A percentile compares a stretch with the other conserved stretches of the same genome.
Conservation (phyloP, 2,329 filamentous ascomycete species). For the Sarocladiaceae sp. region DNA sequence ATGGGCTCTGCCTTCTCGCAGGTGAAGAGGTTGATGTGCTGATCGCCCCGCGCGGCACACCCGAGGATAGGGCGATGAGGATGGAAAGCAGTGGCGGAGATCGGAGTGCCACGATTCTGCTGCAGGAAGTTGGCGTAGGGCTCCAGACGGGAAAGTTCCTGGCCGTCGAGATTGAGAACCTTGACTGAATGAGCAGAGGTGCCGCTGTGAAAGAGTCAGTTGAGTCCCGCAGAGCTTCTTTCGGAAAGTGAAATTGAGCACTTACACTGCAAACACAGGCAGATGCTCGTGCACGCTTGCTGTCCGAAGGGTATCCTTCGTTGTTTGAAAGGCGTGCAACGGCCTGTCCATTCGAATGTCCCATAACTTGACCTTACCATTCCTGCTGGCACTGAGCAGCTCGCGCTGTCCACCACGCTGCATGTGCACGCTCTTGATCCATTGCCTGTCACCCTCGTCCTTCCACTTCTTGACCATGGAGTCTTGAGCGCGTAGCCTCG, state of each 20-base stretch:
- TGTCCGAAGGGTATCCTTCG: constrained; percentile 73
- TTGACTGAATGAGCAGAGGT: constrained; percentile 85
- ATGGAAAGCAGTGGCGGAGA: constrained; percentile 89
- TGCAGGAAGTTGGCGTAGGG: constrained; percentile 87
- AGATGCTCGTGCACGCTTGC: constrained; percentile 94
- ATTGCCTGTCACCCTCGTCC: constrained; percentile 77
- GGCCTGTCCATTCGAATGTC: constrained; percentile 85
- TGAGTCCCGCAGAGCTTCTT: neutral
- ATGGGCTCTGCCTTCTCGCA: constrained; percentile 49
- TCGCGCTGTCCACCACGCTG: constrained; percentile 92
- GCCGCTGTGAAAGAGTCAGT: constrained; percentile 52
- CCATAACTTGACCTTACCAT: constrained; percentile 94
- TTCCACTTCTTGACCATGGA: constrained; percentile 97
- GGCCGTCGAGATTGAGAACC: constrained; percentile 84
- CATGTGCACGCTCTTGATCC: constrained; percentile 95
- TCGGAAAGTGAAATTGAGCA: constrained; percentile 20
- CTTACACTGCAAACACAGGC: constrained; percentile 90
- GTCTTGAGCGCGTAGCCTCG: constrained; percentile 75
- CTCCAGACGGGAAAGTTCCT: constrained; percentile 76
- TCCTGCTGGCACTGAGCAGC: constrained; percentile 82
- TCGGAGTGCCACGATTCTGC: constrained; percentile 74
- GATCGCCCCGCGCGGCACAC: constrained; percentile 79
- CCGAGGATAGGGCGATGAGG: constrained; percentile 90
- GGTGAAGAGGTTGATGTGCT: constrained; percentile 85
- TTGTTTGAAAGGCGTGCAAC: constrained; percentile 69